Evolutionary conservation across 1,284 basidiomycete genomes (phyloP).

Genomic region (Apiotrichum gracile): DNA sequence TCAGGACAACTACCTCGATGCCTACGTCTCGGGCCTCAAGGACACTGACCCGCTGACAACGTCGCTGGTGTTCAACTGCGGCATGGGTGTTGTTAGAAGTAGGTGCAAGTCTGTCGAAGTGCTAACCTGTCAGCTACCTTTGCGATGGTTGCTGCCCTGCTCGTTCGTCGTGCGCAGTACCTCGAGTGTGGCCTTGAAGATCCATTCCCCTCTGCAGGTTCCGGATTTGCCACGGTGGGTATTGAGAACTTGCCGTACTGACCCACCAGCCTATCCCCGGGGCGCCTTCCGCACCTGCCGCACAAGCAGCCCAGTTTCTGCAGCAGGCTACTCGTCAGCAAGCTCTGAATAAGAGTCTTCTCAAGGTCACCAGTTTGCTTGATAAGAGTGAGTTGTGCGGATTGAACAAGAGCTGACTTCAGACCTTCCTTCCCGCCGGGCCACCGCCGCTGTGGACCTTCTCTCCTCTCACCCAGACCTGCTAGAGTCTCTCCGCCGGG

Average conservation of each 20-base stretch:
- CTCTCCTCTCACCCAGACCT: slow-evolving; percentile 71
- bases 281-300: slow-evolving; percentile 16
- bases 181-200: slow-evolving; percentile 70
- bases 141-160: slow-evolving; percentile 89
- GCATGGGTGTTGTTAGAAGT: slow-evolving; percentile 89
- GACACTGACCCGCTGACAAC: slow-evolving; percentile 73
- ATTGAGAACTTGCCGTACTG: background rate
- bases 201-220: slow-evolving; percentile 54
- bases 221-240: slow-evolving; percentile 41
- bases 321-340: slow-evolving; percentile 74
- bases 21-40: slow-evolving; percentile 78
- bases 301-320: slow-evolving; percentile 44
- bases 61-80: slow-evolving; percentile 90
- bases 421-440: slow-evolving; percentile 45
- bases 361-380: slow-evolving; percentile 76
- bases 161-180: slow-evolving; percentile 80
- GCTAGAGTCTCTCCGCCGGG: slow-evolving; percentile 76
- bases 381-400: slow-evolving; percentile 50
- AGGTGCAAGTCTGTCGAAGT: slow-evolving; percentile 12
- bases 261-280: slow-evolving; percentile 6
- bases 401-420: background rate
- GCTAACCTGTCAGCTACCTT: slow-evolving; percentile 60
- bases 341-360: slow-evolving; percentile 70
- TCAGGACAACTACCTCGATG: slow-evolving; percentile 88
- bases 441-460: slow-evolving; percentile 69